Evolutionary conservation across 331 rosid species (phyloP), one percentile per base, ranked within the genome.

Genomic region (Arachis monticola): DNA sequence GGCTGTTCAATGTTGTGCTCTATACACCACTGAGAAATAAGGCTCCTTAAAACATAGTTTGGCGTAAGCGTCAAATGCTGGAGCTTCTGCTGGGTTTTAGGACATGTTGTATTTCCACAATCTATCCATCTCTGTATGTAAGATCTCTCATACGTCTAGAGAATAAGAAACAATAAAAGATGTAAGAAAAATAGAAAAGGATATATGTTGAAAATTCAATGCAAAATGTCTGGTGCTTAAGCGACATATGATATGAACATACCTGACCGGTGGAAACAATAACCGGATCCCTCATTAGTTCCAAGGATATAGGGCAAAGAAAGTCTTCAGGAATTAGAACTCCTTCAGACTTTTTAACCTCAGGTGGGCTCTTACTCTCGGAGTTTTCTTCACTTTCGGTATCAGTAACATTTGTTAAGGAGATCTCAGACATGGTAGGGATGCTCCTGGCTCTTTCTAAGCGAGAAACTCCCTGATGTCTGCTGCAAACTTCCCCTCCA

Each of bases 231-330:
- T 35, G 30, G 35, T 32, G 58, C 55, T 62, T 47, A 70, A 11
- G 22, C 30, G 57, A 60, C 46, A 60, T 65, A 63, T 46, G 14
- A 69, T 60, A 53, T 60, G 77, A 77, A 77, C 51, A 57, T 79
- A 90, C 99, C 99, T 95, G 99, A 56, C 99, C 99, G 0, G 99
- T 95, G 78, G 99, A 86, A 69, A 95, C 97, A 78, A 92, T 95
- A 74, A 95, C 99, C 69, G 99, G 99, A 85, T 95, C 99, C 78
- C 93, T 87, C 99, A 95, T 88, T 66, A 92, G 79, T 84, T 95
- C 99, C 84, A 92, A 82, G 77, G 99, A 95, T 76, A 95, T 90
- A 38, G 99, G 97, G 89, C 99, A 95, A 40, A 92, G 85, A 80
- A 88, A 92, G 83, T 95, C 99, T 71, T 92, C 97, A 78, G 97